Conservation (phyloP, 176 grass and related monocot genomes). For the Phoenix roebelenii region DNA sequence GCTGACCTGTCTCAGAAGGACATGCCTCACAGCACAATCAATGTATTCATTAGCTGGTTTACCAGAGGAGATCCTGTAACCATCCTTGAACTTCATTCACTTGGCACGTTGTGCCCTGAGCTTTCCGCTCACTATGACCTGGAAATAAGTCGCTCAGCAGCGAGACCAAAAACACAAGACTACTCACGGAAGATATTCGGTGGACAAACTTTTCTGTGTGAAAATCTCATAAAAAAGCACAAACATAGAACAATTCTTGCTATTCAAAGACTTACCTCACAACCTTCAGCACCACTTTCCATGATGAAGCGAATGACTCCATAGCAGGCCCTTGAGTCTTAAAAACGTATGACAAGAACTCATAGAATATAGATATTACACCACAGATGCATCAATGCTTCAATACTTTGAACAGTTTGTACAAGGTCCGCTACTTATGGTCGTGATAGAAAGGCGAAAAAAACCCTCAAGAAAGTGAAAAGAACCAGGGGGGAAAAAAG, state of each 20-base stretch:
- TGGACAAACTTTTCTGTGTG: too few relatives aligned
- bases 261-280: constrained; percentile 25
- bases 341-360: too few relatives aligned
- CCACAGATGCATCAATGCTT: too few relatives aligned
- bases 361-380: too few relatives aligned
- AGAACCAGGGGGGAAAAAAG: too few relatives aligned
- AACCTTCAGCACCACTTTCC: background rate
- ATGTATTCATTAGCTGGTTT: constrained; percentile 1
- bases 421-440: too few relatives aligned
- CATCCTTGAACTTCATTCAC: constrained; percentile 60
- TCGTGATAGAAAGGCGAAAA: too few relatives aligned
- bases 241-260: too few relatives aligned
- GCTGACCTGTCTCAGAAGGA: constrained; percentile 8
- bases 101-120: constrained; percentile 19
- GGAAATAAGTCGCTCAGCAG: background rate
- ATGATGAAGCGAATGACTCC: constrained; percentile 74
- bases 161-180: background rate
- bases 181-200: too few relatives aligned
- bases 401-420: too few relatives aligned
- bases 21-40: background rate
- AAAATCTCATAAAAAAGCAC: too few relatives aligned
- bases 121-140: constrained; percentile 30
- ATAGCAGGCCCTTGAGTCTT: constrained; percentile 60
- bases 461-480: too few relatives aligned
- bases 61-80: constrained; percentile 1